These are phyloP conservation scores for Cryptococcus sp. DNA, from an alignment of 1,284 basidiomycete species.

Conservation along the genomic window DNA sequence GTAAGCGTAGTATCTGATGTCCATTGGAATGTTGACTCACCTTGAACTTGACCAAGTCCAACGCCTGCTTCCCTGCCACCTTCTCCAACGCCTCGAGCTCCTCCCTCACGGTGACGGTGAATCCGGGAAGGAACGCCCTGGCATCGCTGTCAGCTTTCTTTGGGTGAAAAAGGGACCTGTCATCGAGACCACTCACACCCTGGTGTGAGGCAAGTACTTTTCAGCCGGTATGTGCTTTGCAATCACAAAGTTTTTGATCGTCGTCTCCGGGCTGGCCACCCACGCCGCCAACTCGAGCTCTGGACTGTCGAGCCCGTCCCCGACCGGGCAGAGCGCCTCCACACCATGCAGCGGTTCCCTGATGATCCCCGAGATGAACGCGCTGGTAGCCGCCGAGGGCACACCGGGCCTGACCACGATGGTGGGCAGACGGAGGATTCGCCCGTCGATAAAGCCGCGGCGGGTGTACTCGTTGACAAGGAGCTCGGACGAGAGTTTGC, in stretches of 20 bases:
- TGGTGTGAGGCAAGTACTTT: slow-evolving; percentile 55
- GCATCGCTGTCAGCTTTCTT: neutral
- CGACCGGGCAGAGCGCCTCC: slow-evolving; percentile 57
- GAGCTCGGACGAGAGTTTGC: slow-evolving; percentile 60
- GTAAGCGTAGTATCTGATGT: neutral
- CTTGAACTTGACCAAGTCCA: slow-evolving; percentile 46
- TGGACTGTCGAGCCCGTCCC: slow-evolving; percentile 39
- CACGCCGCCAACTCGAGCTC: slow-evolving; percentile 54
- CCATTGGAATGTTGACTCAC: slow-evolving; percentile 16
- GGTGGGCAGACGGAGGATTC: slow-evolving; percentile 62
- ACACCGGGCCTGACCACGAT: slow-evolving; percentile 59
- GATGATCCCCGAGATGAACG: slow-evolving; percentile 63
- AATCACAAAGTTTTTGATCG: slow-evolving; percentile 58
- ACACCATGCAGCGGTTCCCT: slow-evolving; percentile 61
- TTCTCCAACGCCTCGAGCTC: slow-evolving; percentile 45
- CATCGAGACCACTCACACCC: slow-evolving; percentile 30
- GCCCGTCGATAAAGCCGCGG: slow-evolving; percentile 60
- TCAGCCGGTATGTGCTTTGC: slow-evolving; percentile 56
- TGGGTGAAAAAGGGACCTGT: neutral
- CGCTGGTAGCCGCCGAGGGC: slow-evolving; percentile 59
- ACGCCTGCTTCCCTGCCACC: slow-evolving; percentile 43
- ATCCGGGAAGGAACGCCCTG: slow-evolving; percentile 44
- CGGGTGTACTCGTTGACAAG: slow-evolving; percentile 63
- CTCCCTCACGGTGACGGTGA: slow-evolving; percentile 46
- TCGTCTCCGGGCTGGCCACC: slow-evolving; percentile 58